Conservation (phyloP, 805 yeast species). For the Ogataea populi-albae region DNA sequence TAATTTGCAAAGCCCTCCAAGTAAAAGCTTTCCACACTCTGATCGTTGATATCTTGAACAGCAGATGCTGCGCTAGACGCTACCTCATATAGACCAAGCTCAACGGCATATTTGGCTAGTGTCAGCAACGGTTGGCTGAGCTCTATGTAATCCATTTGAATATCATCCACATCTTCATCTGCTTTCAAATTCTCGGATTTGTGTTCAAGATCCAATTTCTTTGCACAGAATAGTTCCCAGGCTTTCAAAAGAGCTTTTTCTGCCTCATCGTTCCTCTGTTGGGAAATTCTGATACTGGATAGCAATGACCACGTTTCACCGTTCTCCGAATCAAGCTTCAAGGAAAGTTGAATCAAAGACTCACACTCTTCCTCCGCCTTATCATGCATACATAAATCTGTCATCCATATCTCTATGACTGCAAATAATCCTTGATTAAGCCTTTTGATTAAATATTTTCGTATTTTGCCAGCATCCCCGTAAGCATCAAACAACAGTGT, state of each 20-base stretch:
- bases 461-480: conserved; percentile 24
- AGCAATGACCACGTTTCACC: conserved; percentile 81
- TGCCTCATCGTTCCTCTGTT: conserved; percentile 74
- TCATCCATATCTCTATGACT: conserved; percentile 94
- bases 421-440: conserved; percentile 77
- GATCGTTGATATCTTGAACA: conserved; percentile 79
- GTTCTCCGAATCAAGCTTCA: conserved; percentile 54
- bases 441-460: conserved; percentile 48
- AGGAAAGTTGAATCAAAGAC: conserved; percentile 59
- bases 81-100: conserved; percentile 66
- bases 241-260: conserved; percentile 59
- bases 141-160: conserved; percentile 55
- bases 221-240: conserved; percentile 64
- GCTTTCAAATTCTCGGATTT: conserved; percentile 23
- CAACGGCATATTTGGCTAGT: conserved; percentile 72
- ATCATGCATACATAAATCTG: conserved; percentile 92
- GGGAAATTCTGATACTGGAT: conserved; percentile 87
- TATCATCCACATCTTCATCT: conserved; percentile 40
- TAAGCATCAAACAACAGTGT: conserved; percentile 28
- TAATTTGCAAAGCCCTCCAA: conserved; percentile 75
- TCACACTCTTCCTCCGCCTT: conserved; percentile 85
- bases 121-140: conserved; percentile 71
- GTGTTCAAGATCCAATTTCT: conserved; percentile 48
- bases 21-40: conserved; percentile 76
- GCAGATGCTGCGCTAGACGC: conserved; percentile 63